Percentiles rank a stretch among this genome's conserved stretches.
Conservation (phyloP, 1,284 basidiomycete genomes). For the Marasmius oreades region DNA sequence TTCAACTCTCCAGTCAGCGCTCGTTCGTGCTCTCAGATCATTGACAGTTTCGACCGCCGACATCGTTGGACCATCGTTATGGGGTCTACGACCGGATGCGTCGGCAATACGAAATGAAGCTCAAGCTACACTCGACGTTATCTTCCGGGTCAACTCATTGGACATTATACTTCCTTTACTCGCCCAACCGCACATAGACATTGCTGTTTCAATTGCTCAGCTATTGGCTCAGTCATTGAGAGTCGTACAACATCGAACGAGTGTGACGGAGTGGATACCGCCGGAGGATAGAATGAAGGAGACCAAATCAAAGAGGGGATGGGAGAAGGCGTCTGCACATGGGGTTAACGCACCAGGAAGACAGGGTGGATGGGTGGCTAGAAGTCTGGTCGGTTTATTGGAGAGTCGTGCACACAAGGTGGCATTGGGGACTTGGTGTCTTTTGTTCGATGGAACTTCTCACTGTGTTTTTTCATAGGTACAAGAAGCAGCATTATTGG, state of each 20-base stretch:
- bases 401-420: slow-evolving; percentile 53
- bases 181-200: slow-evolving; percentile 34
- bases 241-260: slow-evolving; percentile 48
- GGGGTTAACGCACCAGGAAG: slow-evolving; percentile 36
- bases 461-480: slow-evolving; percentile 37
- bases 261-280: slow-evolving; percentile 65
- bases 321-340: slow-evolving; percentile 51
- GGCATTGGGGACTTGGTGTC: slow-evolving; percentile 7
- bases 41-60: slow-evolving; percentile 58
- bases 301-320: slow-evolving; percentile 59
- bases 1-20: slow-evolving; percentile 46
- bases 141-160: slow-evolving; percentile 48
- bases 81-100: slow-evolving; percentile 51
- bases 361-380: slow-evolving; percentile 57
- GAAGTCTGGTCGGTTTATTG: slow-evolving; percentile 46
- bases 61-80: slow-evolving; percentile 59
- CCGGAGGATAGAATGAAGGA: slow-evolving; percentile 49
- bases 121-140: slow-evolving; percentile 24
- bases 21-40: slow-evolving; percentile 58
- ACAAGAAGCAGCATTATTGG: slow-evolving; percentile 68
- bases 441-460: neutral
- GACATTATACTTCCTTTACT: slow-evolving; percentile 68
- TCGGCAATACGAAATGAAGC: slow-evolving; percentile 48
- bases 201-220: slow-evolving; percentile 49
- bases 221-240: slow-evolving; percentile 53